Conservation (phyloP, 192 early-diverging fungal species). For the Spizellomyces sp. region DNA sequence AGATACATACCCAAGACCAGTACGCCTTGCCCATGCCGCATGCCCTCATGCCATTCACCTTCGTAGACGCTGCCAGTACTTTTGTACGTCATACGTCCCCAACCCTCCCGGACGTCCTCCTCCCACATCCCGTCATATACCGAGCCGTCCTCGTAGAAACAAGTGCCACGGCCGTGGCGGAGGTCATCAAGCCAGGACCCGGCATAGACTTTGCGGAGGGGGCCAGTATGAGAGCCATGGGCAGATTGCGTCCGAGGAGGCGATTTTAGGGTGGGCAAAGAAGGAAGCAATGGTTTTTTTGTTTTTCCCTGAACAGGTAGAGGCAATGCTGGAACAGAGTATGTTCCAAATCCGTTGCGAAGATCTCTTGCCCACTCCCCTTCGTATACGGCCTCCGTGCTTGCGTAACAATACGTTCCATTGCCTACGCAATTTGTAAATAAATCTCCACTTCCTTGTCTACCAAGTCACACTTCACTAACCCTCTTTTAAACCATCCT, state of each 20-base stretch:
- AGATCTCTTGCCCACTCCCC: conserved; percentile 57
- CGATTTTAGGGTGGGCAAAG: conserved; percentile 21
- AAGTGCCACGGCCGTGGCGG: conserved; percentile 55
- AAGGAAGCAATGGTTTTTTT: conserved; percentile 14
- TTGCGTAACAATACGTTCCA: conserved; percentile 55
- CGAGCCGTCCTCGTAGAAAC: conserved; percentile 56
- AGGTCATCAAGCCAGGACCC: conserved; percentile 55
- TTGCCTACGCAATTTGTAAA: conserved; percentile 47
- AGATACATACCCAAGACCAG: conserved; percentile 44
- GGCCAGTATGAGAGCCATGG: background rate
- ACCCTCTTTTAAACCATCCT: conserved; percentile 57
- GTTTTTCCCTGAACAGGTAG: conserved; percentile 1
- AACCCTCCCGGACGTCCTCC: conserved; percentile 56
- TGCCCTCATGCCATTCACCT: conserved; percentile 62
- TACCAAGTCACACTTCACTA: background rate
- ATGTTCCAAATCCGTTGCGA: conserved; percentile 57
- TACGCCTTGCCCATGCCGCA: conserved; percentile 61
- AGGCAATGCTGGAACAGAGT: conserved; percentile 43
- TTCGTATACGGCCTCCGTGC: conserved; percentile 53
- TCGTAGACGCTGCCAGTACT: conserved; percentile 54
- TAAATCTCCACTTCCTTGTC: too few species aligned
- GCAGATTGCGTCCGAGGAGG: background rate
- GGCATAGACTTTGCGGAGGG: conserved; percentile 57
- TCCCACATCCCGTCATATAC: conserved; percentile 59
- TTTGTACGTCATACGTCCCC: conserved; percentile 56